Conservation (phyloP, 1,284 basidiomycete species). For the Cutaneotrichosporon sp. region DNA sequence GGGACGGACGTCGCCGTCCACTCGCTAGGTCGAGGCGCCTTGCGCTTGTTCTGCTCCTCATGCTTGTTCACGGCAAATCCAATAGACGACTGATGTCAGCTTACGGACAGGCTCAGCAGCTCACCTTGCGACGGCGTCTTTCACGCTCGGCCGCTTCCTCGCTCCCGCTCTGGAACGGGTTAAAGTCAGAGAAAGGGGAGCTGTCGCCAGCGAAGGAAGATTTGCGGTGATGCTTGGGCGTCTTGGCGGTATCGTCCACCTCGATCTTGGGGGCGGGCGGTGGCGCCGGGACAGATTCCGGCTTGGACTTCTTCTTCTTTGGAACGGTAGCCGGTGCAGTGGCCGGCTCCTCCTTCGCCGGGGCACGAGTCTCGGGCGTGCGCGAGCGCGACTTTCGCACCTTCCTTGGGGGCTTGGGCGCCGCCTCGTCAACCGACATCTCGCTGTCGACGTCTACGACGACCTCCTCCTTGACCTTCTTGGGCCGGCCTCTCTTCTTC, state of each 20-base stretch:
- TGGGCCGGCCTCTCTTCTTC: conserved; percentile 8
- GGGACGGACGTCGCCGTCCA: conserved; percentile 18
- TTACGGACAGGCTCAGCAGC: neutral
- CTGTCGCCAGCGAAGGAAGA: conserved; percentile 28
- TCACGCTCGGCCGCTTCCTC: conserved; percentile 47
- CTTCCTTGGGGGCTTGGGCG: neutral
- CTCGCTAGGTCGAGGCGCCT: conserved; percentile 13
- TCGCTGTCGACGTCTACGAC: neutral
- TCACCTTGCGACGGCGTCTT: conserved; percentile 41
- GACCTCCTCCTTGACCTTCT: conserved; percentile 5
- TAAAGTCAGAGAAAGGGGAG: conserved; percentile 52
- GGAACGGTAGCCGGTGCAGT: no score
- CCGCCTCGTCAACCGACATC: neutral
- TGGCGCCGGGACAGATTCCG: neutral
- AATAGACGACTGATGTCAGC: conserved; percentile 18
- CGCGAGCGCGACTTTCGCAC: neutral
- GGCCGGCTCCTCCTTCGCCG: no score
- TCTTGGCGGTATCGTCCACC: conserved; percentile 49
- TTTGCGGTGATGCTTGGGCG: conserved; percentile 12
- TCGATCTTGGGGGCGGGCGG: conserved; percentile 51
- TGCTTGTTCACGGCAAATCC: conserved; percentile 7
- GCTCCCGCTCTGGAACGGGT: conserved; percentile 54
- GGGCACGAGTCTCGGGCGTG: no score
- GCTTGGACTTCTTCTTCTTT: neutral
- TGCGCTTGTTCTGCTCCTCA: conserved; percentile 8